Evolutionary conservation across 306 rosid genomes (phyloP).

Genomic region (Cyamopsis tetragonoloba): DNA sequence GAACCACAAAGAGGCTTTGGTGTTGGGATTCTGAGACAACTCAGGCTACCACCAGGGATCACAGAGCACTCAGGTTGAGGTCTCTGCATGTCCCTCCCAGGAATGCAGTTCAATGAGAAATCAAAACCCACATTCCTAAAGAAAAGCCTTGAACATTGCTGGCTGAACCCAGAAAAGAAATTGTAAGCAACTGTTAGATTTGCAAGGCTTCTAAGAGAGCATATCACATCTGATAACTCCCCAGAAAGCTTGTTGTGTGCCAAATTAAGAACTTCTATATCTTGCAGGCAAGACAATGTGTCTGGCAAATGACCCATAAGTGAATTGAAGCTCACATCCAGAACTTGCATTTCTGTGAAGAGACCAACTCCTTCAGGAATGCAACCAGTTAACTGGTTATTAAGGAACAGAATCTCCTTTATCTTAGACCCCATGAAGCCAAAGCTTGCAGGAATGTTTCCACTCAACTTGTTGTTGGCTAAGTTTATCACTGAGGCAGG

Average conservation of each 20-base stretch:
- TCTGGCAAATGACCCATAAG: conserved; percentile 89
- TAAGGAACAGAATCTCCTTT: conserved; percentile 78
- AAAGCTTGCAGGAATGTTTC: conserved; percentile 72
- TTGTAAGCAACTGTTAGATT: conserved; percentile 86
- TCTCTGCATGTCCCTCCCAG: conserved; percentile 78
- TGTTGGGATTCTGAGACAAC: conserved; percentile 76
- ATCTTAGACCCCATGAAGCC: conserved; percentile 70
- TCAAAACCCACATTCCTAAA: conserved; percentile 79
- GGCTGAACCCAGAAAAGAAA: conserved; percentile 94
- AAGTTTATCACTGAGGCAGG: conserved; percentile 93
- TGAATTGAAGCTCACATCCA: conserved; percentile 83
- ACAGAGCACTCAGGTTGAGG: conserved; percentile 79
- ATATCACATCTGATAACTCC: conserved; percentile 69
- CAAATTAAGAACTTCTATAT: conserved; percentile 76
- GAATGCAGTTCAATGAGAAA: conserved; percentile 80
- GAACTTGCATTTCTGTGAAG: conserved; percentile 78
- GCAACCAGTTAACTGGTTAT: conserved; percentile 85
- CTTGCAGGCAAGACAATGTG: conserved; percentile 75
- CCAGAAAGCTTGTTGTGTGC: conserved; percentile 90
- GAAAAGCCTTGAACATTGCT: conserved; percentile 56
- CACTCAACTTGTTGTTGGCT: conserved; percentile 73
- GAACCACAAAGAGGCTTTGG: conserved; percentile 75
- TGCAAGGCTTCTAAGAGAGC: conserved; percentile 59
- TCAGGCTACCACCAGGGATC: conserved; percentile 80
- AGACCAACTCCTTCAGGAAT: conserved; percentile 91